Evolutionary conservation across 2,329 filamentous ascomycete genomes (phyloP).

Genomic region (Orbilia ellipsospora): DNA sequence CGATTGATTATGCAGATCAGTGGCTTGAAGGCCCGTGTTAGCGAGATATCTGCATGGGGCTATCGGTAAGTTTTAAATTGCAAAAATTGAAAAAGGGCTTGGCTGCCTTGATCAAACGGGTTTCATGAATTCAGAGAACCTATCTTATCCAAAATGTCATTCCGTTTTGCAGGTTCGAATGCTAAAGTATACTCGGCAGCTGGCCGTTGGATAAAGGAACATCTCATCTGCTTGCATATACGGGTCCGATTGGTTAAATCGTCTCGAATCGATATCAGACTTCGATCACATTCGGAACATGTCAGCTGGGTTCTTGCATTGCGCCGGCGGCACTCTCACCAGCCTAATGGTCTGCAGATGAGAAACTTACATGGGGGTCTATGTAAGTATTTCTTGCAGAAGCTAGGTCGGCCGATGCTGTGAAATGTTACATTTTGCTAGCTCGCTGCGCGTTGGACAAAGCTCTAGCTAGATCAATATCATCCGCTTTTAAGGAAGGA

Average conservation of each 20-base stretch:
- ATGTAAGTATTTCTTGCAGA: no score
- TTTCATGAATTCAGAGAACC: no score
- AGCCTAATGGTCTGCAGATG: no score
- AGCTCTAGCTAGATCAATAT: background rate
- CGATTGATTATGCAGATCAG: slow-evolving; percentile 40
- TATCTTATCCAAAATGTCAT: no score
- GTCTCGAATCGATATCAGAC: slow-evolving; percentile 28
- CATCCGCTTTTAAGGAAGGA: background rate
- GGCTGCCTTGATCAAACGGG: no score
- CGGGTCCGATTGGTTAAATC: background rate
- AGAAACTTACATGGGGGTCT: no score
- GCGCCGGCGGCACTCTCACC: background rate
- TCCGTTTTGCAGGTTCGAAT: no score
- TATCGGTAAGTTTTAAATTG: slow-evolving; percentile 1
- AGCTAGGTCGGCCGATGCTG: no score
- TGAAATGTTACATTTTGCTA: background rate
- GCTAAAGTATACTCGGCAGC: no score
- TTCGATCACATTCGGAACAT: slow-evolving; percentile 30
- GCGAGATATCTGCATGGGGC: slow-evolving; percentile 25
- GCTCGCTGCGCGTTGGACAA: no score
- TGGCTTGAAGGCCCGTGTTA: slow-evolving; percentile 53
- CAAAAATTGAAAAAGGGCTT: background rate
- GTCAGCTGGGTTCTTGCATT: slow-evolving; percentile 40
- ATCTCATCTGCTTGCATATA: no score
- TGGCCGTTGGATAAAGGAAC: no score